Base-by-base conservation (phyloP, 2,329 filamentous ascomycete species). In the Penicillium capsulatum region DNA sequence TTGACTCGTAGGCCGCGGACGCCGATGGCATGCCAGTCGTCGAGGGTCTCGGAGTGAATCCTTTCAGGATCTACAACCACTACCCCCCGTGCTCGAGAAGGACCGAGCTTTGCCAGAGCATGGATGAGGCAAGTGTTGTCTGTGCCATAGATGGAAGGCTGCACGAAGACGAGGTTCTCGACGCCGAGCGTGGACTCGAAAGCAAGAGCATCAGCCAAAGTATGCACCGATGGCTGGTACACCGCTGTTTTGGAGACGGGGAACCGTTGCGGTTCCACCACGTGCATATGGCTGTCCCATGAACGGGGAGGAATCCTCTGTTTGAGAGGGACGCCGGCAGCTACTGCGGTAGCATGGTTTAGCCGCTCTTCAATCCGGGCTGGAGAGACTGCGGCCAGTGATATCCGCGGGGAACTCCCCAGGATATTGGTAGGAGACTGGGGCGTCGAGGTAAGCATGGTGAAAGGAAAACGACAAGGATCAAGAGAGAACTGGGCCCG, bases 241-340 rank as follows among this genome's bases (percentile, higher is more conserved):
- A 66, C 61, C 22, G 78, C 77, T 19, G 63, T 53, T 6, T 66
- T 44, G 17, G 67, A 61, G 7, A 80, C 56, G 1, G 75, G 70
- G 53, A 75, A 81, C 6, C 57, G 56, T 14, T 62, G 53, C 0
- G 75, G 76, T 36, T 80, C 75, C 34, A 80, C 67, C 22, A 82
- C 71, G 55, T 83, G 80, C 75, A 82, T 81, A 56, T 82, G 79
- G 35, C 72, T 75, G 54, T 81, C 77, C 77, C 78, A 81, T 40
- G 77, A 56, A 13, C 48, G 39, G 2, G 44, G 31, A n/a, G 65
- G 64, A 16, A 66, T 36, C 33, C 52, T 52, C 19, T 51, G 38
- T 17, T 47, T 57, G 17, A 59, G 17, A 3, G 51, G 45, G 17
- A 40, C 15, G 15, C 35, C 41, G 19, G 38, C 29, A 24, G 19